Conservation (phyloP, 495 filamentous ascomycete genomes). For the Xylaria longipes region DNA sequence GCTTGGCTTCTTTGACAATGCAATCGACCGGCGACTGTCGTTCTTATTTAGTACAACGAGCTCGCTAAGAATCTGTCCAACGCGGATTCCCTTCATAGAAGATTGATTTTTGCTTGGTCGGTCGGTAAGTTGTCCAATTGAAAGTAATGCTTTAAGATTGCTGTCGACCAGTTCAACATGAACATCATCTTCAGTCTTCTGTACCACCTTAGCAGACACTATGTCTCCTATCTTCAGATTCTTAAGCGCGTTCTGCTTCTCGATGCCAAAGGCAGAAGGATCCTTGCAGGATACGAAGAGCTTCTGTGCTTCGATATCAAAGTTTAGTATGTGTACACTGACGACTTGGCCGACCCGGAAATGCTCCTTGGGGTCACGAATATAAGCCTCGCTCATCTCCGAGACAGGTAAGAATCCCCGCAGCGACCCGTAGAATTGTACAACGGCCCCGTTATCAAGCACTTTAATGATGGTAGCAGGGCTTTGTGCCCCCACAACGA, state of each 20-base stretch:
- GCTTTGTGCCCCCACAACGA: conserved; percentile 72
- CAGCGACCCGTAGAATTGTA: conserved; percentile 88
- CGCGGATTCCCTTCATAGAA: conserved; percentile 76
- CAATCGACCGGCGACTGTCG: conserved; percentile 72
- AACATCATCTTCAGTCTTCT: conserved; percentile 82
- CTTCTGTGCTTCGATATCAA: conserved; percentile 71
- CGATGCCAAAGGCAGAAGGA: conserved; percentile 72
- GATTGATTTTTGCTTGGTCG: conserved; percentile 74
- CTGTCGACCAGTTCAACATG: conserved; percentile 74
- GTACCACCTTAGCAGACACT: conserved; percentile 78
- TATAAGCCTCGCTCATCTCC: conserved; percentile 97
- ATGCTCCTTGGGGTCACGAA: conserved; percentile 85
- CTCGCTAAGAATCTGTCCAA: conserved; percentile 81
- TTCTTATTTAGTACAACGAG: conserved; percentile 83
- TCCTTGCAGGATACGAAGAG: conserved; percentile 95
- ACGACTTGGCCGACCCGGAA: conserved; percentile 91
- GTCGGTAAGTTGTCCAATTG: conserved; percentile 81
- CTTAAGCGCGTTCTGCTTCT: conserved; percentile 76
- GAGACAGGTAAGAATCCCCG: conserved; percentile 86
- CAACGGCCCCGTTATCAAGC: conserved; percentile 77
- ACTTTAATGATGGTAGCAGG: conserved; percentile 86
- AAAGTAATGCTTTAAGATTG: conserved; percentile 75
- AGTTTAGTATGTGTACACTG: conserved; percentile 79
- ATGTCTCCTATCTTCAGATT: conserved; percentile 71
- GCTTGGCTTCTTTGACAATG: conserved; percentile 78